Conservation (phyloP, 2,329 filamentous ascomycete genomes). For the Fusarium temperatum region DNA sequence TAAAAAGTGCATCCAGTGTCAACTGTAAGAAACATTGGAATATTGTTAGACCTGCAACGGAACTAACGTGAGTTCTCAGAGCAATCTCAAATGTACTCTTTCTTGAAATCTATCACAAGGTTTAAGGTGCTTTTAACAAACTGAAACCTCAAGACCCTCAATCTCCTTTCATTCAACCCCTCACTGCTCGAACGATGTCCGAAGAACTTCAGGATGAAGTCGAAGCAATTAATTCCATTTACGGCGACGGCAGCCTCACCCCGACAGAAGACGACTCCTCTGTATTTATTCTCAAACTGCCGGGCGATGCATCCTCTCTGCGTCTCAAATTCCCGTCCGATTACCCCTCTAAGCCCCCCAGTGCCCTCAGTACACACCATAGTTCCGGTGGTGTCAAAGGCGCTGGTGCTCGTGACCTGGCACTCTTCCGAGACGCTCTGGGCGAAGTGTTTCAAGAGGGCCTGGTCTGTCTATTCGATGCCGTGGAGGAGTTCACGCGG, state of each 20-base stretch:
- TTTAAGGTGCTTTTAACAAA: not conserved
- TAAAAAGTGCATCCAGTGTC: slow-evolving; percentile 5
- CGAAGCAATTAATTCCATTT: slow-evolving; percentile 86
- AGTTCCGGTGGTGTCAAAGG: slow-evolving; percentile 78
- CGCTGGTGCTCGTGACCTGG: slow-evolving; percentile 75
- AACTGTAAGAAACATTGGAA: not conserved
- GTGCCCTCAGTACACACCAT: slow-evolving; percentile 81
- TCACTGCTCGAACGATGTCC: slow-evolving; percentile 53
- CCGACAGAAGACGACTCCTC: slow-evolving; percentile 46
- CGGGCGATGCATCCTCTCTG: slow-evolving; percentile 67
- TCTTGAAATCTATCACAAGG: not conserved
- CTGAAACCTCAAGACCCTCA: not conserved
- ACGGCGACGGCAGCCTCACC: slow-evolving; percentile 72
- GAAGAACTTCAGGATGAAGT: slow-evolving; percentile 76
- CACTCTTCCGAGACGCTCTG: slow-evolving; percentile 73
- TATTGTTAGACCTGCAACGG: not conserved
- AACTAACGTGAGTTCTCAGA: not conserved
- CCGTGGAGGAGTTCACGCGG: slow-evolving; percentile 78
- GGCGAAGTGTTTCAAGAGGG: slow-evolving; percentile 75
- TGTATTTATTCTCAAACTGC: slow-evolving; percentile 72
- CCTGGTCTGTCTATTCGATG: slow-evolving; percentile 86
- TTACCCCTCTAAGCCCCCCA: slow-evolving; percentile 80
- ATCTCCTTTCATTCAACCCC: not conserved
- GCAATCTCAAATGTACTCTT: not conserved
- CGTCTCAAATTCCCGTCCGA: slow-evolving; percentile 73